These are phyloP conservation scores for Cyathus striatus DNA, from an alignment of 768 basidiomycete genomes.

Conservation along the genomic window DNA sequence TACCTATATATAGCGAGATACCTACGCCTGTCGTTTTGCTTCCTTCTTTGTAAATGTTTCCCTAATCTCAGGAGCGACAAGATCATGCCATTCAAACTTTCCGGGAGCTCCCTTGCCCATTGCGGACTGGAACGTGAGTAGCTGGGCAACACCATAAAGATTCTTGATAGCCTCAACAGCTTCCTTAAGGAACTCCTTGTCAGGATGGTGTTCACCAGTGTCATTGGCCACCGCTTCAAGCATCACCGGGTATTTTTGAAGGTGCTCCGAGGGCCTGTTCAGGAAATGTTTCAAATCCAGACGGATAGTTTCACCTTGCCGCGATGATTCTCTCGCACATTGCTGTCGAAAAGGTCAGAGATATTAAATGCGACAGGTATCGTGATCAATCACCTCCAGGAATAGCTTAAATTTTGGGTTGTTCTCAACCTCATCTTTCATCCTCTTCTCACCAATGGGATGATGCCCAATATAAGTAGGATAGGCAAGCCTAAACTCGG, in stretches of 20 bases:
- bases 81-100: constrained; percentile 89
- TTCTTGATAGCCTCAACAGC: constrained; percentile 83
- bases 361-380: neutral
- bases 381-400: constrained; percentile 61
- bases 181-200: constrained; percentile 76
- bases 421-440: constrained; percentile 80
- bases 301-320: constrained; percentile 32
- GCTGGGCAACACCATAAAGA: constrained; percentile 73
- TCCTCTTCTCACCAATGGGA: constrained; percentile 77
- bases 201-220: constrained; percentile 76
- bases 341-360: constrained; percentile 24
- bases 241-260: constrained; percentile 80
- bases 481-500: constrained; percentile 84
- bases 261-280: constrained; percentile 73
- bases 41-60: constrained; percentile 66
- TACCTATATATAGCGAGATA: constrained; percentile 7
- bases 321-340: constrained; percentile 33
- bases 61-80: constrained; percentile 66
- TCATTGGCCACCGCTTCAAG: constrained; percentile 84
- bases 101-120: constrained; percentile 78
- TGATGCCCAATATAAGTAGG: constrained; percentile 82
- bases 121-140: constrained; percentile 86
- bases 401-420: constrained; percentile 83
- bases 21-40: constrained; percentile 81
- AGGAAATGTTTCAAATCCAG: constrained; percentile 76